Evolutionary conservation across 805 yeast species (phyloP).

Genomic region (Tetrapisispora nanseiensis): DNA sequence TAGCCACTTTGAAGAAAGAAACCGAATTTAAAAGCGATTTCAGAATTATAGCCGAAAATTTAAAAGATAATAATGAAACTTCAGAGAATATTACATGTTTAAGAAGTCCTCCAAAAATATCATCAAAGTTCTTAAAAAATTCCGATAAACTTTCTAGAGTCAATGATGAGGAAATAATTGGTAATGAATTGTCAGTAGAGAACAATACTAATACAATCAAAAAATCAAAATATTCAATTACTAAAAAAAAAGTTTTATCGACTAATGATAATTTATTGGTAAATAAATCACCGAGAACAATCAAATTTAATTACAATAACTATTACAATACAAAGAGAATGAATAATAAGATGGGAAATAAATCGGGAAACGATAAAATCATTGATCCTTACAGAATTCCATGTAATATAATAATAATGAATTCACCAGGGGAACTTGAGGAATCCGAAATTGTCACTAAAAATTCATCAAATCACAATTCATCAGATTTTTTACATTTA

Average conservation of each 20-base stretch:
- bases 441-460: background rate
- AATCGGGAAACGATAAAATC: background rate
- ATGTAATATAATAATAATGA: constrained; percentile 1
- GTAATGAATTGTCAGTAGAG: background rate
- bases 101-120: constrained; percentile 2
- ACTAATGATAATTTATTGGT: background rate
- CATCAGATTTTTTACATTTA: constrained; percentile 6
- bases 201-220: background rate
- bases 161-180: background rate
- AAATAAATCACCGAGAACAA: constrained; percentile 1
- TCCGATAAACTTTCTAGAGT: too few species aligned
- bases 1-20: constrained; percentile 14
- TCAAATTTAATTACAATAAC: constrained; percentile 1
- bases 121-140: background rate
- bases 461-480: background rate
- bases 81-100: background rate
- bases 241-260: background rate
- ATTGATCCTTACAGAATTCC: background rate
- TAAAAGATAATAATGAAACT: background rate
- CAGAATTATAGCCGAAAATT: background rate
- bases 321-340: background rate
- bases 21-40: background rate
- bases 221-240: background rate
- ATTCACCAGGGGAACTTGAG: constrained; percentile 1
- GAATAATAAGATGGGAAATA: background rate